Conservation (phyloP, 140 eudicot species). For the Anethum foeniculum region DNA sequence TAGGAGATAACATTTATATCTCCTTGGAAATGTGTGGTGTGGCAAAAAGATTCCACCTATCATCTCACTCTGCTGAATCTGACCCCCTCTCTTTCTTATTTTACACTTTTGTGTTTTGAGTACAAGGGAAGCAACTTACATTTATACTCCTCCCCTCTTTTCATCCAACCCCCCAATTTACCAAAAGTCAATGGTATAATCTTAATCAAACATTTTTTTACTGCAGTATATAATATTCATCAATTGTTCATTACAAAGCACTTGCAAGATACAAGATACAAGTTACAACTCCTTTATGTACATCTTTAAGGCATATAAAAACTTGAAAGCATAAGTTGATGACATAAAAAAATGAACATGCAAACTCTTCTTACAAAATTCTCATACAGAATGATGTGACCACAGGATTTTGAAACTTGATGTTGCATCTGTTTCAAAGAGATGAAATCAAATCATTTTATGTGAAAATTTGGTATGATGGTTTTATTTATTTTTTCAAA, state of each 20-base stretch:
- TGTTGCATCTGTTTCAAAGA: constrained; percentile 6
- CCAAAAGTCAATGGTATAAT: neutral
- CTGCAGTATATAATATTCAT: neutral
- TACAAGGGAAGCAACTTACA: neutral
- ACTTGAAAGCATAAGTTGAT: constrained; percentile 1
- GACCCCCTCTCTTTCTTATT: constrained; percentile 4
- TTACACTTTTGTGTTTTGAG: constrained; percentile 7
- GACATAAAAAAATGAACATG: constrained; percentile 5
- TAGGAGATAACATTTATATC: neutral
- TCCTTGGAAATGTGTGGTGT: constrained; percentile 7
- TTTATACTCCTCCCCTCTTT: neutral
- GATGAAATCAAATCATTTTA: neutral
- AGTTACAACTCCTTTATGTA: constrained; percentile 1
- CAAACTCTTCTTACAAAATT: constrained; percentile 9
- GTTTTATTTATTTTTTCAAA: constrained; percentile 1
- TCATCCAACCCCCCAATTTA: neutral
- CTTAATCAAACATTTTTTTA: neutral
- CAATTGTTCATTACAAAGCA: neutral
- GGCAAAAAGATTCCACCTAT: constrained; percentile 12
- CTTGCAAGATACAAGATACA: constrained; percentile 4
- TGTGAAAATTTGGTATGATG: constrained; percentile 12
- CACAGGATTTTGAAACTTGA: constrained; percentile 5
- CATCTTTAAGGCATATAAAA: constrained; percentile 1
- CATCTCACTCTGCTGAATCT: constrained; percentile 7
- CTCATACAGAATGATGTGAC: constrained; percentile 9